phyloP scores from a whole-genome alignment of 805 yeast genomes.

The Cyberlindnera misumaiensis region DNA sequence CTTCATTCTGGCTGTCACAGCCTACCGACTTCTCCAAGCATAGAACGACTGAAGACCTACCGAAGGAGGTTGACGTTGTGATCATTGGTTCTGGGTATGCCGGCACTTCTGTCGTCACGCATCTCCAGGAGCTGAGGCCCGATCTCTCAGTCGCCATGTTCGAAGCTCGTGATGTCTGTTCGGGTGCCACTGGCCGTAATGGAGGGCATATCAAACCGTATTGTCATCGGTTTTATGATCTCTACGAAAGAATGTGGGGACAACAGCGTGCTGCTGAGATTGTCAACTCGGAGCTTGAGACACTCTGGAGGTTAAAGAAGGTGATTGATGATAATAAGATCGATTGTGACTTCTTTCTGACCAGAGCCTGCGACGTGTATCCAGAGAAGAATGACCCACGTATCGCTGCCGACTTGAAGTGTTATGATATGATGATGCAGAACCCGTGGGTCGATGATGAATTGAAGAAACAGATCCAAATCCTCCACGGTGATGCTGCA shows the following conservation, averaged over 20 bases:
- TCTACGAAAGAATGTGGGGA: conserved; percentile 9
- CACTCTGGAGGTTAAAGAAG: conserved; percentile 27
- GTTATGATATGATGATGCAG: conserved; percentile 15
- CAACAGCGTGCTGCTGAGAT: conserved; percentile 28
- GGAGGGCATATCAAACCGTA: conserved; percentile 43
- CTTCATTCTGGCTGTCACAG: conserved; percentile 15
- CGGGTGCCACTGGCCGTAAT: conserved; percentile 43
- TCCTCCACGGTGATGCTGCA: conserved; percentile 31
- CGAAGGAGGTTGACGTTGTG: conserved; percentile 31
- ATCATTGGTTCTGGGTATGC: conserved; percentile 42
- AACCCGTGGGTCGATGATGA: conserved; percentile 26
- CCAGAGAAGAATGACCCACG: conserved; percentile 19
- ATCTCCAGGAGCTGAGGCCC: conserved; percentile 25
- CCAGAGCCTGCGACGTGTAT: conserved; percentile 30
- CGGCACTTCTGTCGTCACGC: conserved; percentile 35
- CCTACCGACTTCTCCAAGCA: conserved; percentile 12
- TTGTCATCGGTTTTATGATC: conserved; percentile 11
- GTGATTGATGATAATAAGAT: conserved; percentile 27
- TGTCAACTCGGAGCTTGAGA: conserved; percentile 32
- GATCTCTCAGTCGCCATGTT: conserved; percentile 23
- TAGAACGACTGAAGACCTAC: conserved; percentile 22
- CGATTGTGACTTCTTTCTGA: conserved; percentile 32
- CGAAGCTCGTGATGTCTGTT: conserved; percentile 36
- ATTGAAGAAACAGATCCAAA: conserved; percentile 26
- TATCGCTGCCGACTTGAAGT: conserved; percentile 9